These are phyloP conservation scores for Somion occarium DNA, from an alignment of 1,284 basidiomycete genomes.

Conservation along the genomic window DNA sequence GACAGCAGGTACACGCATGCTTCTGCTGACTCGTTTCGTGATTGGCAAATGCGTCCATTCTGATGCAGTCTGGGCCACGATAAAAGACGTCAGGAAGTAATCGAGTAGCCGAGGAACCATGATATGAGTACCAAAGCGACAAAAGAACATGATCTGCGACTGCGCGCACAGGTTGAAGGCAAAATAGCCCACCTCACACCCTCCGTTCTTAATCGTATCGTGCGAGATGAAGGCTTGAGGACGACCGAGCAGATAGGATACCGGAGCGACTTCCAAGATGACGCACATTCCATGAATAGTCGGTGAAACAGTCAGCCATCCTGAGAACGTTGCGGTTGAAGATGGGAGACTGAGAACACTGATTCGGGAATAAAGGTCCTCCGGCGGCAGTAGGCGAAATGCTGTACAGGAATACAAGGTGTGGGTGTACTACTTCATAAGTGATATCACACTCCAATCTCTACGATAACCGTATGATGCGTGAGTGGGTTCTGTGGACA, in stretches of 20 bases:
- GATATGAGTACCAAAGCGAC: neutral
- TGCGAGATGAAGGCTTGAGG: neutral
- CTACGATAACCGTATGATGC: neutral
- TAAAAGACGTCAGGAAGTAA: neutral
- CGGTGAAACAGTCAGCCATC: neutral
- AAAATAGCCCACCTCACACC: neutral
- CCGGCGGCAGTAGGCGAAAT: neutral
- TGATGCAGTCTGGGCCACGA: neutral
- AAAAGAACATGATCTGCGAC: constrained; percentile 1
- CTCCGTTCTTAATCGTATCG: neutral
- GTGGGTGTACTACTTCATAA: no score
- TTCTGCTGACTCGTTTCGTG: neutral
- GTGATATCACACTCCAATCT: neutral
- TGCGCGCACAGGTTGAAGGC: neutral
- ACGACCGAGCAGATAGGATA: neutral
- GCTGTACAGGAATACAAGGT: neutral
- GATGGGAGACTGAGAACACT: neutral
- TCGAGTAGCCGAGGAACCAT: neutral
- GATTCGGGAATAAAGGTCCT: neutral
- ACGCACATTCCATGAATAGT: neutral
- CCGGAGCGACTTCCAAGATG: constrained; percentile 1
- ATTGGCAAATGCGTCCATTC: neutral
- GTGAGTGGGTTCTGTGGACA: neutral
- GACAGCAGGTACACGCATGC: constrained; percentile 2
- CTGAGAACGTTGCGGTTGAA: neutral